Conservation (phyloP, 306 rosid species). For the Cucumis sativus region DNA sequence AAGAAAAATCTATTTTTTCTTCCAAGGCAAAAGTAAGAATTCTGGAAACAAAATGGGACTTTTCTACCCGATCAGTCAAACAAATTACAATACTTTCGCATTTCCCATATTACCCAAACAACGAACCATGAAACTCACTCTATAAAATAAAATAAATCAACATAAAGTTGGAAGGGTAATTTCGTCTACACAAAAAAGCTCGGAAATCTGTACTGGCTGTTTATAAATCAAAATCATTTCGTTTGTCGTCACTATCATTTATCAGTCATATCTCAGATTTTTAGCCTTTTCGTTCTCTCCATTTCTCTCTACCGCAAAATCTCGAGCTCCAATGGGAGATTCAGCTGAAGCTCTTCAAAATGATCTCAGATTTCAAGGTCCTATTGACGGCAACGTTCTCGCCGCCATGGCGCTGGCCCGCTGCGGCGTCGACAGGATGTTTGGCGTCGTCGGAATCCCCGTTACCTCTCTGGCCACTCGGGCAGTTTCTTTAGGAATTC, state of each 20-base stretch:
- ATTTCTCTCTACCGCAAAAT: no score
- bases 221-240: not conserved
- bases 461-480: slow-evolving; percentile 85
- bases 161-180: not conserved
- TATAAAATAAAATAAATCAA: no score
- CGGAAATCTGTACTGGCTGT: not conserved
- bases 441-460: slow-evolving; percentile 95
- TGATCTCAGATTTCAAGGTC: not conserved
- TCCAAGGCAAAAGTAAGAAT: not conserved
- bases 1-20: not conserved
- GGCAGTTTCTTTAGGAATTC: slow-evolving; percentile 67
- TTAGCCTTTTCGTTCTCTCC: not conserved
- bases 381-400: slow-evolving; percentile 54
- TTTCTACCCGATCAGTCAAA: not conserved
- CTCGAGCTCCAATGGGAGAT: slow-evolving; percentile 12
- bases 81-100: not conserved
- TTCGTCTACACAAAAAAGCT: not conserved
- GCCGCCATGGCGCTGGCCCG: slow-evolving; percentile 52
- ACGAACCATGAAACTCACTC: no score
- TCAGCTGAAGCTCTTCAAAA: not conserved
- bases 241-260: not conserved
- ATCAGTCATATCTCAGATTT: not conserved
- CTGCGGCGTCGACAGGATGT: slow-evolving; percentile 68
- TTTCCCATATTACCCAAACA: not conserved
- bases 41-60: not conserved